phyloP scores from a whole-genome alignment of 2,329 filamentous ascomycete species.

The Ophiostoma angusticollis region DNA sequence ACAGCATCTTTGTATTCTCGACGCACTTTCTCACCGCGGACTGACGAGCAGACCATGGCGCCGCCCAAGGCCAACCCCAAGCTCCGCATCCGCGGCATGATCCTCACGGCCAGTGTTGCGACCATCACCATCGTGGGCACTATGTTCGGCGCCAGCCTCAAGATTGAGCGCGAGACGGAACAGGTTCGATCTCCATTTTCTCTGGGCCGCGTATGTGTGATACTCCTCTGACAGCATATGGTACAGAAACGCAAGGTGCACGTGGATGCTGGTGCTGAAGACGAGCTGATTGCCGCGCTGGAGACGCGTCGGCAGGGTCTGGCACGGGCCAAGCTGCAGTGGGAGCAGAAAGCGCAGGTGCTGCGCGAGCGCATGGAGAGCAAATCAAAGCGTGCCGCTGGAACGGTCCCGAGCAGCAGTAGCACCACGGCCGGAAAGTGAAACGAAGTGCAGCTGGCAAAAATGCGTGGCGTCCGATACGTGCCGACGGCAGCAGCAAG shows the following conservation, averaged over 20 bases:
- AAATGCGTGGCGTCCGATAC: no score
- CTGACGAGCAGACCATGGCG: neutral
- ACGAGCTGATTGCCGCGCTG: constrained; percentile 21
- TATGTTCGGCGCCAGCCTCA: constrained; percentile 22
- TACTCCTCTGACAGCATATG: no score
- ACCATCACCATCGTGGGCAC: constrained; percentile 20
- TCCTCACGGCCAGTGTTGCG: constrained; percentile 16
- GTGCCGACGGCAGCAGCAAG: no score
- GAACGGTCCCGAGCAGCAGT: neutral
- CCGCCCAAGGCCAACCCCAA: constrained; percentile 1
- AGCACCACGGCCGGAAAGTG: constrained; percentile 6
- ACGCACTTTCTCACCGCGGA: neutral
- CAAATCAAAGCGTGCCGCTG: constrained; percentile 1
- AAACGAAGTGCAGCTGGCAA: neutral
- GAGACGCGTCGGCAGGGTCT: constrained; percentile 17
- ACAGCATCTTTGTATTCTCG: neutral
- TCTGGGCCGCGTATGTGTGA: no score
- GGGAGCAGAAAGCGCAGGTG: constrained; percentile 21
- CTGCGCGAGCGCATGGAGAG: constrained; percentile 18
- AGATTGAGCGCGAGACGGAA: constrained; percentile 17
- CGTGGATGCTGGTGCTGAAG: constrained; percentile 13
- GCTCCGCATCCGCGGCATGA: constrained; percentile 13
- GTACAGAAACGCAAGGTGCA: constrained; percentile 12
- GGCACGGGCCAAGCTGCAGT: constrained; percentile 15
- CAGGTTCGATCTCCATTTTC: no score